Percentiles rank a stretch among this genome's conserved stretches.
phyloP scores from a whole-genome alignment of 129 eudicot species.

The Lactuca sativa region DNA sequence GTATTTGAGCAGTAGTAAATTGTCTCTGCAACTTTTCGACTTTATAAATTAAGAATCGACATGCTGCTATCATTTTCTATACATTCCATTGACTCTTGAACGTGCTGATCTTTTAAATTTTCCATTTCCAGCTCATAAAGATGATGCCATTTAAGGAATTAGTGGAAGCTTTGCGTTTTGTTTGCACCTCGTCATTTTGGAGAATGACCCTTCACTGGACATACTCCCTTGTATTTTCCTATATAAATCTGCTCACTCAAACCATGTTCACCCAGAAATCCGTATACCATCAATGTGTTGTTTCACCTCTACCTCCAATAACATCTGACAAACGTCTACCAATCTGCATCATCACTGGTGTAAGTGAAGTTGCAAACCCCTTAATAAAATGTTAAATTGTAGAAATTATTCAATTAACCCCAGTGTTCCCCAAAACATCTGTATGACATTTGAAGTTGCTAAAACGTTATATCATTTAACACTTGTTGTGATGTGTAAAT shows the following conservation, averaged over 20 bases:
- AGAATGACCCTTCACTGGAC: constrained; percentile 81
- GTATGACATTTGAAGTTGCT: background rate
- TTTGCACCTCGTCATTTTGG: constrained; percentile 57
- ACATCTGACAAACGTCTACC: constrained; percentile 36
- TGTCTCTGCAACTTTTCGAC: too few relatives aligned
- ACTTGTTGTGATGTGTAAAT: constrained; percentile 16
- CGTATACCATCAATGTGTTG: constrained; percentile 26
- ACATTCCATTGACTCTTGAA: too few relatives aligned
- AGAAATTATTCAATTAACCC: too few relatives aligned
- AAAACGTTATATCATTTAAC: background rate
- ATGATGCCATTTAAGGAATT: constrained; percentile 38
- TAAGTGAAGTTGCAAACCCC: constrained; percentile 25
- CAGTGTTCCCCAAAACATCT: too few relatives aligned
- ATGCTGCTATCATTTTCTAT: background rate
- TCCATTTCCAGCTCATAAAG: constrained; percentile 12
- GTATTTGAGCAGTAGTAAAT: too few relatives aligned
- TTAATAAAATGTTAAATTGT: too few relatives aligned
- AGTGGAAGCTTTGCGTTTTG: constrained; percentile 37
- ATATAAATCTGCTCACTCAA: constrained; percentile 41
- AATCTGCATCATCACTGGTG: constrained; percentile 84
- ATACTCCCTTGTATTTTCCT: constrained; percentile 52
- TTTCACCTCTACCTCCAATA: constrained; percentile 28
- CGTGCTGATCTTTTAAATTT: constrained; percentile 13
- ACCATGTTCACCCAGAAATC: constrained; percentile 24
- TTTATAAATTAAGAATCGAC: too few relatives aligned